Percentiles rank a stretch among this genome's conserved stretches.
Conservation (phyloP, 2,329 filamentous ascomycete genomes). For the Xylaria polymorpha region DNA sequence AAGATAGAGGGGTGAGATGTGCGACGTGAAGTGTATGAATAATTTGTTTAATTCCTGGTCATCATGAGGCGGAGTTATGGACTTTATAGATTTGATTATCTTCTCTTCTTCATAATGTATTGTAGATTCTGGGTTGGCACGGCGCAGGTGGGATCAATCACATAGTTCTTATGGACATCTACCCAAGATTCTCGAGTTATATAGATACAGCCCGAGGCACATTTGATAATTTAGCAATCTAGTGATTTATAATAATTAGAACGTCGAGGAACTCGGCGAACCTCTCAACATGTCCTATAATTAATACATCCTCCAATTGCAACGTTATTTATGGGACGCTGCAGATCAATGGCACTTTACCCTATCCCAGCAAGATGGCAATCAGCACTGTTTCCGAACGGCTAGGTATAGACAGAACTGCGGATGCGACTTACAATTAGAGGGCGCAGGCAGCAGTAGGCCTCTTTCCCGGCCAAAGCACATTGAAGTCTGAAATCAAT, state of each 20-base stretch:
- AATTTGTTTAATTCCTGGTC: too few species aligned
- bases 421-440: slow-evolving; percentile 9
- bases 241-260: not conserved
- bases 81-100: not conserved
- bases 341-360: not conserved
- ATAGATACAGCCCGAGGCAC: too few species aligned
- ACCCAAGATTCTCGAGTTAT: too few species aligned
- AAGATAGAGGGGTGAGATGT: not conserved
- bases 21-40: not conserved
- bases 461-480: slow-evolving; percentile 1
- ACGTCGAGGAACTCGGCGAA: not conserved
- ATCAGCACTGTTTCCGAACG: not conserved
- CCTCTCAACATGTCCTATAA: not conserved
- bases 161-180: too few species aligned
- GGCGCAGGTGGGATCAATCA: not conserved
- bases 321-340: not conserved
- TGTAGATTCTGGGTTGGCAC: not conserved
- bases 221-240: not conserved
- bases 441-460: slow-evolving; percentile 19
- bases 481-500: slow-evolving; percentile 21
- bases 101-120: not conserved
- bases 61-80: not conserved
- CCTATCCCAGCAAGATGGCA: not conserved
- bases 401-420: too few species aligned
- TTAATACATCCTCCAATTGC: not conserved